Conservation (phyloP, 2,329 filamentous ascomycete species). For the Scedosporium dehoogii region DNA sequence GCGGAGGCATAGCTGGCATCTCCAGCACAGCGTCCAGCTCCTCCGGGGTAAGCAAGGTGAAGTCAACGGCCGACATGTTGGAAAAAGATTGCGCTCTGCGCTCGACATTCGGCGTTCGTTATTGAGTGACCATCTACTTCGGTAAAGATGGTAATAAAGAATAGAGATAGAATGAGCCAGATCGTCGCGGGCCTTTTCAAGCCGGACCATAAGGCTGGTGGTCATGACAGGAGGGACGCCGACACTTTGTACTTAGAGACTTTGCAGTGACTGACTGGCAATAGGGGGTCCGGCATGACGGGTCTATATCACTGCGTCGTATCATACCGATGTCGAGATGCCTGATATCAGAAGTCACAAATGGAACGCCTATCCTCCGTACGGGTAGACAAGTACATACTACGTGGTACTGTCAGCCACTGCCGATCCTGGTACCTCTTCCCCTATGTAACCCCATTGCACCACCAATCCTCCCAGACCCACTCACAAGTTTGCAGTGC, state of each 20-base stretch:
- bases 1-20: constrained; percentile 8
- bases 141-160: background rate
- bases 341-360: too few relatives aligned
- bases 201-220: too few relatives aligned
- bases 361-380: too few relatives aligned
- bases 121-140: background rate
- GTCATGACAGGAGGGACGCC: too few relatives aligned
- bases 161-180: background rate
- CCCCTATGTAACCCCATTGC: background rate
- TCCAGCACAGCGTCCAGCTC: constrained; percentile 9
- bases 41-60: background rate
- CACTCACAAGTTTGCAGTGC: background rate
- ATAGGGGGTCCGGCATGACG: too few relatives aligned
- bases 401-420: too few relatives aligned
- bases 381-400: too few relatives aligned
- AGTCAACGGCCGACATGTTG: background rate
- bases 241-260: too few relatives aligned
- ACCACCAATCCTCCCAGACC: background rate
- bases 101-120: background rate
- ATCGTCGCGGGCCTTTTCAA: background rate
- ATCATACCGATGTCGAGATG: too few relatives aligned
- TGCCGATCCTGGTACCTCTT: too few relatives aligned
- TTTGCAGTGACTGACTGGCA: too few relatives aligned
- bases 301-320: too few relatives aligned
- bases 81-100: background rate